phyloP scores from a whole-genome alignment of 176 grass and related monocot species.

The Juncus inflexus region DNA sequence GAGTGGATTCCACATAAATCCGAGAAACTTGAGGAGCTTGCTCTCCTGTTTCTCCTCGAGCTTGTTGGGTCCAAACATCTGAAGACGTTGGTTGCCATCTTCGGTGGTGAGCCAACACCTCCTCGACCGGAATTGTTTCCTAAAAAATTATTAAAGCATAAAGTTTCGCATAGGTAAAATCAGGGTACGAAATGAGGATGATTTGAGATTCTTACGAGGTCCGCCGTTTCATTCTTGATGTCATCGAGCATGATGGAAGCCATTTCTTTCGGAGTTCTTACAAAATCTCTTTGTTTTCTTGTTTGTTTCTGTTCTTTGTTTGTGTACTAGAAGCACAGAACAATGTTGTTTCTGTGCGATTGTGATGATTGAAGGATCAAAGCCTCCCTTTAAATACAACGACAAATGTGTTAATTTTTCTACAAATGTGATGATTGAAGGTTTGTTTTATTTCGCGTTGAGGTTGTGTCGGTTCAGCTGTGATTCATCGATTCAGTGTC shows the following conservation, averaged over 20 bases:
- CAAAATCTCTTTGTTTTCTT: too few species aligned
- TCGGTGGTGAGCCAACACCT: constrained; percentile 70
- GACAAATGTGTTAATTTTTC: constrained; percentile 17
- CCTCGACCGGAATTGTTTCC: constrained; percentile 57
- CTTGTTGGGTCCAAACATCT: constrained; percentile 74
- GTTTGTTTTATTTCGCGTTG: not conserved
- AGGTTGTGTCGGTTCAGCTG: not conserved
- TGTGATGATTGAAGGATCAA: not conserved
- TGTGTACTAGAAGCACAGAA: not conserved
- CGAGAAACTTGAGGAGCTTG: constrained; percentile 88
- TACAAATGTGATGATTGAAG: too few species aligned
- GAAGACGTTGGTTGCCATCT: constrained; percentile 48
- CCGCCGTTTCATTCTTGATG: constrained; percentile 43
- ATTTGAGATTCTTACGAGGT: constrained; percentile 30
- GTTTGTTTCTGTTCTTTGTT: not conserved
- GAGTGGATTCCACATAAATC: constrained; percentile 97
- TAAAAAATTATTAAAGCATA: constrained; percentile 11
- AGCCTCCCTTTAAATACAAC: constrained; percentile 28
- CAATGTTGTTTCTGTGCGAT: constrained; percentile 19
- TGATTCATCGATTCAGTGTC: constrained; percentile 4
- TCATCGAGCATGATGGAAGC: constrained; percentile 56
- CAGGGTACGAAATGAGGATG: too few species aligned
- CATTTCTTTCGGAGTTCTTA: constrained; percentile 35
- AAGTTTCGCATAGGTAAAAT: not conserved
- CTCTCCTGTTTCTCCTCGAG: constrained; percentile 95